Percentiles rank a stretch among this genome's conserved stretches.
Evolutionary conservation across 805 yeast species (phyloP).

Genomic region (Candida railenensis): DNA sequence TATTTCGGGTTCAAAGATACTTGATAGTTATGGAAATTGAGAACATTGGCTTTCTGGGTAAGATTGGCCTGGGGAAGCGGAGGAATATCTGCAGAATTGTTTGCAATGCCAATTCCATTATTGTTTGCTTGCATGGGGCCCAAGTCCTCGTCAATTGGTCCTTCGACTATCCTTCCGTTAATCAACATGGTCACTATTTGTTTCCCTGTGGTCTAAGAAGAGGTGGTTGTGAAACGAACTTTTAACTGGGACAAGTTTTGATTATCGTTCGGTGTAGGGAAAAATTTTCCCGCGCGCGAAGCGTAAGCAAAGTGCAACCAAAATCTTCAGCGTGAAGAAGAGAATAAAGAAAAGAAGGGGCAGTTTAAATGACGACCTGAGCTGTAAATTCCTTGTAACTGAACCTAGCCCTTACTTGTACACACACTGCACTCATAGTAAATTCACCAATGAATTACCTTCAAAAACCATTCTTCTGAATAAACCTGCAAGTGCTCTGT

Average conservation of each 20-base stretch:
- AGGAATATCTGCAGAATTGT: not conserved
- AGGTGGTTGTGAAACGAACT: constrained; percentile 2
- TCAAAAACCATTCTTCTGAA: too few relatives aligned
- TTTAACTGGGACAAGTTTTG: constrained; percentile 7
- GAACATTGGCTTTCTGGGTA: constrained; percentile 13
- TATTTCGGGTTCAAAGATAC: constrained; percentile 16
- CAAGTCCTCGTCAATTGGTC: not conserved
- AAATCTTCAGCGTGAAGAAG: not conserved
- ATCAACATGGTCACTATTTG: not conserved
- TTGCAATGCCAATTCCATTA: not conserved
- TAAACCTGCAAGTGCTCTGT: too few relatives aligned
- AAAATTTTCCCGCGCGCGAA: not conserved
- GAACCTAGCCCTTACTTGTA: too few relatives aligned
- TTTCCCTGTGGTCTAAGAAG: not conserved
- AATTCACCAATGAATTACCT: too few relatives aligned
- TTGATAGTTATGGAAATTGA: constrained; percentile 20
- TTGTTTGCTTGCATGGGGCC: not conserved
- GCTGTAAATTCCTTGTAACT: too few relatives aligned
- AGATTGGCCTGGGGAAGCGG: constrained; percentile 6
- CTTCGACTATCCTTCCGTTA: not conserved
- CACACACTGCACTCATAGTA: too few relatives aligned
- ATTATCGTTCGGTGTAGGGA: not conserved
- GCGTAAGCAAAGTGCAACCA: not conserved
- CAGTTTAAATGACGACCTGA: too few relatives aligned
- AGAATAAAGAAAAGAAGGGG: not conserved